Evolutionary conservation across 768 basidiomycete genomes (phyloP).

Genomic region (Crassisporium funariophilum): DNA sequence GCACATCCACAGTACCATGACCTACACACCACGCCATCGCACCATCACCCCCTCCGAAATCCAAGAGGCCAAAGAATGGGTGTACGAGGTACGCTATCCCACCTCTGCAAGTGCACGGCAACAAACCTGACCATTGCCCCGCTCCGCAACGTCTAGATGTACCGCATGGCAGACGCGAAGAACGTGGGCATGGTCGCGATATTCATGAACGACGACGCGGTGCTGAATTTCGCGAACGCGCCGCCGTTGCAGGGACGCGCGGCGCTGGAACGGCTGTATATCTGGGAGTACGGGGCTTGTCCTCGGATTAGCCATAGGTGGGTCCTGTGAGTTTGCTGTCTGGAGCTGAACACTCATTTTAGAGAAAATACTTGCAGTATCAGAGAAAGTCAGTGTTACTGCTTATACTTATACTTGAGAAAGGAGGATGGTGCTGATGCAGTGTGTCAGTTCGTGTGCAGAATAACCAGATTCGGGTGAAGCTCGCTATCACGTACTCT

Average conservation of each 20-base stretch:
- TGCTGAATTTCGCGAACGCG: constrained; percentile 10
- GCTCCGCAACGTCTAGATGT: constrained; percentile 12
- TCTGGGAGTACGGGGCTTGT: constrained; percentile 20
- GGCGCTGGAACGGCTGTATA: constrained; percentile 16
- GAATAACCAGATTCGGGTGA: constrained; percentile 6
- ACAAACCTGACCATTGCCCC: neutral
- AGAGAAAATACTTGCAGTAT: neutral
- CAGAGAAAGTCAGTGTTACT: constrained; percentile 6
- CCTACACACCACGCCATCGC: neutral
- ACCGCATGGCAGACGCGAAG: constrained; percentile 17
- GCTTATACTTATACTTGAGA: neutral
- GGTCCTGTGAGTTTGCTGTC: neutral
- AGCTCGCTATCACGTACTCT: constrained; percentile 9
- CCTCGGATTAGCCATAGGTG: constrained; percentile 16
- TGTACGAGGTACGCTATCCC: constrained; percentile 5
- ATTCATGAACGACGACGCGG: constrained; percentile 16
- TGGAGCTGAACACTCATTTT: neutral
- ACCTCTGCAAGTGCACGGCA: too few relatives aligned
- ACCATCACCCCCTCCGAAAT: constrained; percentile 3
- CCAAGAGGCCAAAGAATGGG: constrained; percentile 9
- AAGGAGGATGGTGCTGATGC: neutral
- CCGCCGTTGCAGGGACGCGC: constrained; percentile 9
- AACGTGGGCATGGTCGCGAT: constrained; percentile 14
- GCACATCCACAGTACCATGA: constrained; percentile 1
- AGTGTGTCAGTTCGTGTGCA: constrained; percentile 8